Conservation (phyloP, 2,329 filamentous ascomycete species). For the Ambrosiella cleistominuta region DNA sequence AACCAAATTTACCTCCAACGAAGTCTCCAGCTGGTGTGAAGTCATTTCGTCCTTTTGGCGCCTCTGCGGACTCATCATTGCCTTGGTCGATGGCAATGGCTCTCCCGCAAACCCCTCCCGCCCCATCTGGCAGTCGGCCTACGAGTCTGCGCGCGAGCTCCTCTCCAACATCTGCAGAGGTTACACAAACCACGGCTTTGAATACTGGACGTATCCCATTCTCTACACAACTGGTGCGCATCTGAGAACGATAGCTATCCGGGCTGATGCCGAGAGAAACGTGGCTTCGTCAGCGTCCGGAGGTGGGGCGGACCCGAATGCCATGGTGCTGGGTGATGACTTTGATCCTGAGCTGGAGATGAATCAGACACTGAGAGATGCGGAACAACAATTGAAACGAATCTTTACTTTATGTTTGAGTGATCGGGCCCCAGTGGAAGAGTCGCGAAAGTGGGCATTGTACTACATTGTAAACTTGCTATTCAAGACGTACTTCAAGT, state of each 20-base stretch:
- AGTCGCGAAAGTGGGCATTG: conserved; percentile 94
- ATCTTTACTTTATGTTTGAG: conserved; percentile 83
- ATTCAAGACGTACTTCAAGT: conserved; percentile 96
- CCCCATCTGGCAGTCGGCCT: conserved; percentile 52
- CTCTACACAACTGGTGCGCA: conserved; percentile 79
- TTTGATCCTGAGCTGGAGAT: conserved; percentile 59
- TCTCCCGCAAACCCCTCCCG: conserved; percentile 16
- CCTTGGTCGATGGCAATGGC: conserved; percentile 35
- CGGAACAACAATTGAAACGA: conserved; percentile 73
- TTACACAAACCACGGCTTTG: conserved; percentile 58
- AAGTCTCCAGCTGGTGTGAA: conserved; percentile 69
- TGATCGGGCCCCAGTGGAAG: conserved; percentile 67
- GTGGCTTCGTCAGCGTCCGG: conserved; percentile 21
- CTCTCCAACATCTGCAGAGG: conserved; percentile 61
- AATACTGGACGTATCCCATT: conserved; percentile 83
- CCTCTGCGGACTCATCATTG: conserved; percentile 55
- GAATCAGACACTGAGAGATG: conserved; percentile 76
- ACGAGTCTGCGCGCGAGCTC: conserved; percentile 77
- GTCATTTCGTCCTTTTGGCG: conserved; percentile 76
- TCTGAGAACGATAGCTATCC: conserved; percentile 73
- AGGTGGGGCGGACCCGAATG: conserved; percentile 29
- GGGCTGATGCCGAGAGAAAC: conserved; percentile 56
- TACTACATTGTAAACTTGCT: conserved; percentile 89
- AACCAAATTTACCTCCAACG: conserved; percentile 41
- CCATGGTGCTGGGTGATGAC: conserved; percentile 42